These are phyloP conservation scores for Penicillium cinerascens DNA, from an alignment of 495 filamentous ascomycete genomes.

Conservation along the genomic window DNA sequence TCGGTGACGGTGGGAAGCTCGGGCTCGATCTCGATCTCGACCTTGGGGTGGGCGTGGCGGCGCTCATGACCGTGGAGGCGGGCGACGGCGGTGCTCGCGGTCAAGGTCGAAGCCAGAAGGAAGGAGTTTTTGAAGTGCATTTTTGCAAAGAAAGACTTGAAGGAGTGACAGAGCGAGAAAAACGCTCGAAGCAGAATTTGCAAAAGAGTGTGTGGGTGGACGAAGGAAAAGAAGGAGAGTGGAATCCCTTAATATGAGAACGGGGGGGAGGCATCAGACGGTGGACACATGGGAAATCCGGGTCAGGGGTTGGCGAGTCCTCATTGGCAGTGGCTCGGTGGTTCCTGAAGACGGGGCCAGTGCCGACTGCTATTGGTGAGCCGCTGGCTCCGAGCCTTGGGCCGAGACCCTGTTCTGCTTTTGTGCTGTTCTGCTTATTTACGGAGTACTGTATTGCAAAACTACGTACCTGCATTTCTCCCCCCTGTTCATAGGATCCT, in stretches of 20 bases:
- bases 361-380: constrained; percentile 4
- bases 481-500: neutral
- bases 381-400: neutral
- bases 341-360: constrained; percentile 10
- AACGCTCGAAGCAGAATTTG: constrained; percentile 18
- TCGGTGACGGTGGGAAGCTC: constrained; percentile 25
- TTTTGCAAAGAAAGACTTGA: constrained; percentile 22
- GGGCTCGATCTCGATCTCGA: constrained; percentile 27
- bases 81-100: constrained; percentile 40
- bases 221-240: constrained; percentile 17
- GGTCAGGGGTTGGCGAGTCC: constrained; percentile 5
- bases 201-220: constrained; percentile 24
- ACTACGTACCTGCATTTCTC: no score
- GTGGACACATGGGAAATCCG: neutral
- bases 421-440: no score
- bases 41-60: constrained; percentile 35
- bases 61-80: constrained; percentile 47
- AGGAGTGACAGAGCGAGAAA: constrained; percentile 29
- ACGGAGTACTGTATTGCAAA: no score
- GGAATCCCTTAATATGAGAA: constrained; percentile 14
- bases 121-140: constrained; percentile 46
- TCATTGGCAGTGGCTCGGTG: constrained; percentile 11
- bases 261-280: neutral
- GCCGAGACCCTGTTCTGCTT: neutral
- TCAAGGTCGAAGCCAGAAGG: constrained; percentile 38